Conservation (phyloP, 2,329 filamentous ascomycete genomes). For the Ilyonectria sp. region DNA sequence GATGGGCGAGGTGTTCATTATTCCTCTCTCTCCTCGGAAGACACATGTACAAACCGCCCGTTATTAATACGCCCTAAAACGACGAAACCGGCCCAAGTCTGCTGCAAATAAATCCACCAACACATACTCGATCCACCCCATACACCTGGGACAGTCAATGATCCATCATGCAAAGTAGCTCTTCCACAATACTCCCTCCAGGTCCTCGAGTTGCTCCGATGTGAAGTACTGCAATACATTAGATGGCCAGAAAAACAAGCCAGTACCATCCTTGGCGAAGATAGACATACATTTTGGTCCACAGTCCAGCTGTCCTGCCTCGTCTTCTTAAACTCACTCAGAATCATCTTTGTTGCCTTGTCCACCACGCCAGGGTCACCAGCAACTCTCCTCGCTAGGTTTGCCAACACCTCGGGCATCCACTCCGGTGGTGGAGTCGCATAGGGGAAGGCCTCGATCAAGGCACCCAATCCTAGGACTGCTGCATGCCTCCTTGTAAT, state of each 20-base stretch:
- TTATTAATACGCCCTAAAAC: too few relatives aligned
- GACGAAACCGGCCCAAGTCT: too few relatives aligned
- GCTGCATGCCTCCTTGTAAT: conserved; percentile 90
- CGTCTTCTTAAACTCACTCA: conserved; percentile 99
- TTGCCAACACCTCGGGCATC: conserved; percentile 94
- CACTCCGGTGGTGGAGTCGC: conserved; percentile 91
- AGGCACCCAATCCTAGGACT: conserved; percentile 88
- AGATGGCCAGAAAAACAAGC: conserved; percentile 36
- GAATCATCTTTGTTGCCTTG: conserved; percentile 92
- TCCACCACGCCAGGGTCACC: conserved; percentile 93
- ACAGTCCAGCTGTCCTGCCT: conserved; percentile 98
- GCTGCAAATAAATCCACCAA: too few relatives aligned
- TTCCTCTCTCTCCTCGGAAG: too few relatives aligned
- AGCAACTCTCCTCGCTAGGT: conserved; percentile 86
- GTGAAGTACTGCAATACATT: conserved; percentile 79
- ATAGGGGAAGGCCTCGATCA: conserved; percentile 97
- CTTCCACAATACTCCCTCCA: conserved; percentile 99
- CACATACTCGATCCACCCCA: too few relatives aligned
- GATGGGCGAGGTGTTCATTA: too few relatives aligned
- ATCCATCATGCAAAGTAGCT: conserved; percentile 89
- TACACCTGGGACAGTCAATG: too few relatives aligned
- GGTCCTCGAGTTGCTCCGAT: conserved; percentile 90
- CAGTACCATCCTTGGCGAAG: background rate
- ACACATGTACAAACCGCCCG: too few relatives aligned
- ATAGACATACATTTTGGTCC: conserved; percentile 87